Evolutionary conservation across 257 asterid genomes (phyloP).

Genomic region (Solanum arcanum): DNA sequence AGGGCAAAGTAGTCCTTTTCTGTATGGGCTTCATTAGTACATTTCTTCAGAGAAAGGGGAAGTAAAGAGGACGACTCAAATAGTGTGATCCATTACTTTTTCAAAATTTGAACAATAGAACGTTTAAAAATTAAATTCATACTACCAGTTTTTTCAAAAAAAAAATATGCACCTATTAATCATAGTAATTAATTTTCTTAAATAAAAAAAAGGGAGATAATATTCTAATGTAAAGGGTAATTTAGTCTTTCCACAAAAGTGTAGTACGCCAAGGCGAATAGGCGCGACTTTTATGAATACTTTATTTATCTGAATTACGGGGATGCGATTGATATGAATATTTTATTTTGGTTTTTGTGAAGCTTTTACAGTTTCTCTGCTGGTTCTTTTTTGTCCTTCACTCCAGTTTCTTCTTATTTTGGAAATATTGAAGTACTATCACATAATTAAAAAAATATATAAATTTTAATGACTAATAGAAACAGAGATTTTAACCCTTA

Average conservation of each 20-base stretch:
- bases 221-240: neutral
- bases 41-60: neutral
- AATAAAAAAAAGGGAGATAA: neutral
- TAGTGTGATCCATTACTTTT: neutral
- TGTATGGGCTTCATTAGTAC: neutral
- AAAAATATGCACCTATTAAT: neutral
- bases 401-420: neutral
- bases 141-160: too few species aligned
- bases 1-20: constrained; percentile 7
- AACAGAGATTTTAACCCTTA: too few species aligned
- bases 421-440: neutral
- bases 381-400: constrained; percentile 6
- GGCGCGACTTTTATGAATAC: constrained; percentile 27
- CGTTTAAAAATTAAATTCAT: neutral
- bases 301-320: neutral
- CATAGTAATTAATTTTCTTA: neutral
- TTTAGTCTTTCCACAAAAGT: neutral
- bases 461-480: neutral
- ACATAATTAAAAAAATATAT: neutral
- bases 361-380: constrained; percentile 10
- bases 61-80: neutral
- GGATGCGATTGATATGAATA: neutral
- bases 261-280: neutral
- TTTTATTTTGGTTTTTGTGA: constrained; percentile 1
- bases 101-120: neutral